These are phyloP conservation scores for Abelmoschus esculentus DNA, from an alignment of 345 rosid genomes.

Conservation along the genomic window DNA sequence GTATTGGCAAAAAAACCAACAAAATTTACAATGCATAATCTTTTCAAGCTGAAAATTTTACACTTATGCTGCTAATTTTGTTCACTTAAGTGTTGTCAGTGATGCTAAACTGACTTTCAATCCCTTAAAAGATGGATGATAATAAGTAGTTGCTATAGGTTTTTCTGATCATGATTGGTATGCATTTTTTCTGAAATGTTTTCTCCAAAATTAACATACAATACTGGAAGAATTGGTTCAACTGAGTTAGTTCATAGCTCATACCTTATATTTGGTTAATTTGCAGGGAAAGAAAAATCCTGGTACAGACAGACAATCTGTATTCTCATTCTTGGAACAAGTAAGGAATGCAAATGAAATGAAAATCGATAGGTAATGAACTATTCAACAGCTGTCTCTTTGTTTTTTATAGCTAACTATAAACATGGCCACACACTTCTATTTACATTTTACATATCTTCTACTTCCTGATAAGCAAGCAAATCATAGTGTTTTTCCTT, in stretches of 20 bases:
- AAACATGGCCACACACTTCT: not conserved
- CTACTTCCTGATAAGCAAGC: not conserved
- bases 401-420: not conserved
- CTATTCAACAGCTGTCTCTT: not conserved
- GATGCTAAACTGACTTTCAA: not conserved
- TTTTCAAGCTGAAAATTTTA: not conserved
- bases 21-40: not conserved
- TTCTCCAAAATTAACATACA: not conserved
- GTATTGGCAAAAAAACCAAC: not conserved
- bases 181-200: not conserved
- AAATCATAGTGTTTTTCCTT: not conserved
- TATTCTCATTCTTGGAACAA: conserved; percentile 41
- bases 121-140: not conserved
- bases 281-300: conserved; percentile 73
- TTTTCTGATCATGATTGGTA: not conserved
- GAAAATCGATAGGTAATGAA: conserved; percentile 57
- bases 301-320: conserved; percentile 43
- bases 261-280: conserved; percentile 6
- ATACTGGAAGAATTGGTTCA: not conserved
- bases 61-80: not conserved
- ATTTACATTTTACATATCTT: not conserved
- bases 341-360: conserved; percentile 55
- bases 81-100: not conserved
- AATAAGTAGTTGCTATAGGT: not conserved
- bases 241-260: not conserved